Base-by-base conservation (phyloP, 768 basidiomycete species). In the Mrakia gelida region DNA sequence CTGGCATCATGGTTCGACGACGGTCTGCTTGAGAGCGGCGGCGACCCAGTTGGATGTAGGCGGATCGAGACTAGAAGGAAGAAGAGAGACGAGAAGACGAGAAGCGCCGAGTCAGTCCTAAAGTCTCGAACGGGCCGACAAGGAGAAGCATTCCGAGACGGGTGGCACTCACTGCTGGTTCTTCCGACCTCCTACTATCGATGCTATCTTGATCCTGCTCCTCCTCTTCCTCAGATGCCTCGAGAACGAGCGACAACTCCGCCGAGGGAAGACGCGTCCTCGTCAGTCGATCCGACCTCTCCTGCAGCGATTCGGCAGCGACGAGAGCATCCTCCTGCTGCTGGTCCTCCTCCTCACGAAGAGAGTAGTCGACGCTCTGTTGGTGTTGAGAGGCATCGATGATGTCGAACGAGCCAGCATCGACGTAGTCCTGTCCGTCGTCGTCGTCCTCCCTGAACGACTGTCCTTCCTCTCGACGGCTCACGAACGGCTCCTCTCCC, bases 181-280 rank as follows among this genome's bases (percentile, higher is more conserved):
- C 34, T 10, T n/a, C 67, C 34, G 67, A 41, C 38, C 18, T n/a
- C 34, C 38, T 34, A n/a, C 67, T 70, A 38, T 70, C 67, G 9
- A 70, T 18, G 34, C 52, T 41, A 34, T 61, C 71, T 30, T 78
- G 61, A 23, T 72, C 71, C 11, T 34, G 59, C 28, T 68, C 71
- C 76, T 77, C 76, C 30, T 73, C 76, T 30, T 73, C 73, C 56
- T 78, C 77, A 3, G 65, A 62, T 23, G 61, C 71, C 41, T 78
- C 77, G 32, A 62, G n/a, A 11, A 78, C 77, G 1, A 78, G 77
- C 21, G 71, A 73, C 18, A 78, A 54, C 11, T 78, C 70, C 26
- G 23, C 56, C 5, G 70, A 43, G 3, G 30, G 52, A 16, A 15
- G 52, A 54, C 52, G 38, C 63, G 67, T 56, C 16, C 45, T 38